Conservation (phyloP, 164 flowering plant genomes). For the Nymphaea thermarum region DNA sequence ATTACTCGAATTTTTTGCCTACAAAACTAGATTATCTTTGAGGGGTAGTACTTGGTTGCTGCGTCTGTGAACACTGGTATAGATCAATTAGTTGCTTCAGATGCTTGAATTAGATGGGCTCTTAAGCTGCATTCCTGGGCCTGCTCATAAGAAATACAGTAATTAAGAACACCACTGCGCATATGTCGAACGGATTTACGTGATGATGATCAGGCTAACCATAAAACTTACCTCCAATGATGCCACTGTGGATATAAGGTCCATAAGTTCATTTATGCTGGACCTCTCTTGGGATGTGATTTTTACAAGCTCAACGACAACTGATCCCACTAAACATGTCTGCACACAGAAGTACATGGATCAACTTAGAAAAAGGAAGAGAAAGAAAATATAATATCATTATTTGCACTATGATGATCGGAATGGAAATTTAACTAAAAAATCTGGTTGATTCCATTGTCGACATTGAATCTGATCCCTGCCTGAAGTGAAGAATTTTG, state of each 20-base stretch:
- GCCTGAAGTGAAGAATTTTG: no score
- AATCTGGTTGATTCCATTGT: no score
- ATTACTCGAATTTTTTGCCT: no score
- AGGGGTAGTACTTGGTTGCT: no score
- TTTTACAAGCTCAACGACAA: constrained; percentile 26
- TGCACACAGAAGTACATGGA: background rate
- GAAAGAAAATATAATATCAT: background rate
- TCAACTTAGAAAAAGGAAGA: background rate
- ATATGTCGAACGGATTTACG: background rate
- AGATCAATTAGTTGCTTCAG: background rate
- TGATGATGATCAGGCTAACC: background rate
- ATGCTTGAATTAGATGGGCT: constrained; percentile 25
- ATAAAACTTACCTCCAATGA: constrained; percentile 25
- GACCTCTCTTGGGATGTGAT: constrained; percentile 25
- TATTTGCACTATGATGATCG: no score
- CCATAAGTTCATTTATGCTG: constrained; percentile 23
- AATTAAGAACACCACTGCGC: background rate
- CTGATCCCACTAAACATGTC: constrained; percentile 4
- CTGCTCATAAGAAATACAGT: constrained; percentile 18
- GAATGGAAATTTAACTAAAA: no score
- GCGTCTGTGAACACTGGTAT: background rate
- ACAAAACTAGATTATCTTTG: no score
- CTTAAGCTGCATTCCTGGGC: constrained; percentile 33
- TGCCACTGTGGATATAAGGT: constrained; percentile 12
- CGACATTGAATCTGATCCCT: no score